Base-by-base conservation (phyloP, 176 grass and related monocot species). In the Eleusine coracana region DNA sequence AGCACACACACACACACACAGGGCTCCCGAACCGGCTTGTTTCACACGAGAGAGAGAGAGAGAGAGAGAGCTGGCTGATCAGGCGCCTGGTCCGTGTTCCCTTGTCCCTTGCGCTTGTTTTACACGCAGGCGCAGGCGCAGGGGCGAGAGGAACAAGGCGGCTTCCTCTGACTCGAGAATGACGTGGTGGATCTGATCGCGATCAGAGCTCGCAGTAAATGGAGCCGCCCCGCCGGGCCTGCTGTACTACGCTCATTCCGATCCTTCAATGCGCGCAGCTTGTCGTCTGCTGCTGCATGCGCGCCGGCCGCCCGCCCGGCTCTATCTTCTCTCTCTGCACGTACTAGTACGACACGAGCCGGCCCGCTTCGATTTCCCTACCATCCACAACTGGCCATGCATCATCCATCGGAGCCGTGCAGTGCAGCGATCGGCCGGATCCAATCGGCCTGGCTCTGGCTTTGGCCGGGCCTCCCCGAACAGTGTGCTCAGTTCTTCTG, bases 81-180 rank as follows among this genome's bases (percentile, higher is more conserved):
- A 62, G 59, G 76, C 21, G 76, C 76, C 76, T 65, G 40, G 12
- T 8, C 39, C 75, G 55, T 63, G 40, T 62, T 10, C 56, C 13
- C 21, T 63, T 77, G 75, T 76, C 74, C 39, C 83, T 78, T 61
- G 83, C 31, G 74, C 10, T 78, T 85, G 83, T 85, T 78, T 78
- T 38, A 16, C 73, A 23, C n/a, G 56, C 55, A 20, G 46, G 0
- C 7, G 37, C 40, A 28, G 45, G 12, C 21, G 56, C 6, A 21
- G 38, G 18, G n/a, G 73, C 7, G 11, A 41, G 11, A 49, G 13
- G 74, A 27, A 27, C 74, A 42, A 5, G 13, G 38, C n/a, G 37
- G 28, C 27, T 23, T 71, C 10, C 18, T 54, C 85, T 82, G 71
- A 20, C 64, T 78, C 67, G 67, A 83, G 80, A 78, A 83, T 83